Evolutionary conservation across 495 filamentous ascomycete genomes (phyloP).

Genomic region (Xanthoparmelia taractica): DNA sequence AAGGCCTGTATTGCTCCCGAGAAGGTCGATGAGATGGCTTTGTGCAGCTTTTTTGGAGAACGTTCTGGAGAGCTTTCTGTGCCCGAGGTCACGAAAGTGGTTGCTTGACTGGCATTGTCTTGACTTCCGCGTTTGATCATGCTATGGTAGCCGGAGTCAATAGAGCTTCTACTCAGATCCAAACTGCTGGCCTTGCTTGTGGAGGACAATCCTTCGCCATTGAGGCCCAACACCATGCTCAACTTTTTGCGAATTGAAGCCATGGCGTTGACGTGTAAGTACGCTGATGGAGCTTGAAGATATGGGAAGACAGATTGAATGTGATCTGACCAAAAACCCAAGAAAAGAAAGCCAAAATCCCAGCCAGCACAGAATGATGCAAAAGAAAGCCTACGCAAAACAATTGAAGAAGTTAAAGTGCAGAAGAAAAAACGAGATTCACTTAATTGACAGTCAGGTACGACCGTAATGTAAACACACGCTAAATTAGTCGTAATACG

Average conservation of each 20-base stretch:
- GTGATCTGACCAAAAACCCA: not conserved
- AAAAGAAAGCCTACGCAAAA: not conserved
- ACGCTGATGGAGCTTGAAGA: not conserved
- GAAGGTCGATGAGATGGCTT: constrained; percentile 1
- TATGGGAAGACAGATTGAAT: not conserved
- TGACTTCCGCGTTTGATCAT: constrained; percentile 3
- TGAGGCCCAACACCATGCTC: not conserved
- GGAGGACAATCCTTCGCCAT: not conserved
- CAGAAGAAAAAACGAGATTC: not conserved
- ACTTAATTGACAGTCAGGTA: not conserved
- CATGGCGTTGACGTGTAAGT: constrained; percentile 2
- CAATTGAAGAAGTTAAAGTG: not conserved
- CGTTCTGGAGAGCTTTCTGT: not conserved
- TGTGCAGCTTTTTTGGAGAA: constrained; percentile 3
- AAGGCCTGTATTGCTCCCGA: constrained; percentile 2
- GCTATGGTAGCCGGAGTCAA: constrained; percentile 12
- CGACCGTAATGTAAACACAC: constrained; percentile 7
- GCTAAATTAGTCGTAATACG: constrained; percentile 8
- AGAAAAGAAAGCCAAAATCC: not conserved
- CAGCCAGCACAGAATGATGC: not conserved
- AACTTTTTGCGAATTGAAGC: constrained; percentile 13
- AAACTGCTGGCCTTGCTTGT: not conserved
- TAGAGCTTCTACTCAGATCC: not conserved
- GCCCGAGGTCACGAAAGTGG: not conserved
- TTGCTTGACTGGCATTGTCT: not conserved